Conservation (phyloP, 176 grass and related monocot species). For the Puccinellia tenuiflora region DNA sequence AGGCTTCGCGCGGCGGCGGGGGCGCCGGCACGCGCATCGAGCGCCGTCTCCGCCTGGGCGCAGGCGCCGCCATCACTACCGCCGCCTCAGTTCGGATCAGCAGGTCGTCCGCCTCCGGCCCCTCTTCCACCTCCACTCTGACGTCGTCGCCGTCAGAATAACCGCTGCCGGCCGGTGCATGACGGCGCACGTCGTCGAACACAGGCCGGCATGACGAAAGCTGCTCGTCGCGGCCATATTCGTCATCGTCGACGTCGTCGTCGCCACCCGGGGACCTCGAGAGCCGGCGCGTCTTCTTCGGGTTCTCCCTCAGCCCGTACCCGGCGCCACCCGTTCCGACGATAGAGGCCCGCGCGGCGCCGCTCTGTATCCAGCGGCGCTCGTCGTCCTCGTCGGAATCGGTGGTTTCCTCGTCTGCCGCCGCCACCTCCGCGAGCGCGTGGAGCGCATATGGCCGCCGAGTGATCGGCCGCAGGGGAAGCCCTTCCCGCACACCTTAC, state of each 20-base stretch:
- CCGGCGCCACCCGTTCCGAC: not conserved
- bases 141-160: not conserved
- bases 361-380: not conserved
- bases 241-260: not conserved
- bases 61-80: slow-evolving; percentile 8
- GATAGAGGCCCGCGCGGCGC: not conserved
- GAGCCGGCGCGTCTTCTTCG: slow-evolving; percentile 66
- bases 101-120: not conserved
- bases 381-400: not conserved
- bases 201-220: not conserved
- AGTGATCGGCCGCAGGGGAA: slow-evolving; percentile 58
- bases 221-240: slow-evolving; percentile 28
- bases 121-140: not conserved
- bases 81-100: not conserved
- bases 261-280: slow-evolving; percentile 12
- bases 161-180: not conserved
- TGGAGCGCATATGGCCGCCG: slow-evolving; percentile 72
- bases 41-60: slow-evolving; percentile 30
- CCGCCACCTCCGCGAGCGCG: slow-evolving; percentile 24
- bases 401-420: not conserved
- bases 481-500: slow-evolving; percentile 61
- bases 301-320: slow-evolving; percentile 59
- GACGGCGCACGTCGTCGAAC: slow-evolving; percentile 22
- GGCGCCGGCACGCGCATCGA: slow-evolving; percentile 28
- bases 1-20: not conserved